Evolutionary conservation across 805 yeast species (phyloP), one percentile per base, ranked within the genome.

Genomic region (Isabelozyma gotoi): DNA sequence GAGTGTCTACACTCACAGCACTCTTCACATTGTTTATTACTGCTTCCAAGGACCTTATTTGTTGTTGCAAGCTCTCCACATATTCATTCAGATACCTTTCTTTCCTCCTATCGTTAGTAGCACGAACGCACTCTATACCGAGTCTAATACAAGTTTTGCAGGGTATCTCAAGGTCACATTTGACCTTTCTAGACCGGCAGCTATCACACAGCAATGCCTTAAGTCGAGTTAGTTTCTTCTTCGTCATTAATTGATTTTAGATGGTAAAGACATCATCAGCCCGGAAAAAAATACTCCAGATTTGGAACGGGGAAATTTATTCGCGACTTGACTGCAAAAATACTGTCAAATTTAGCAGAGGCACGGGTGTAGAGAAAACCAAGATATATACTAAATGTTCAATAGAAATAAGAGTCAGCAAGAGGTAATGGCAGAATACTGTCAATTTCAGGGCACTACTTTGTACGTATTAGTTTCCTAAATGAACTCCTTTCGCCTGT

Each of bases 11-110:
- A 33, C 14, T 33, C 14, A 33, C 35, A 16, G 35, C 35, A 3
- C 17, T 15, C n/a, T 14, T 5, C 16, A 18, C 38, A 11, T 35
- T 35, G 7, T 15, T 19, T n/a, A 35, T 19, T 10, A 35, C 19
- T 10, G 7, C 16, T 35, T 35, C 38, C 38, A 68, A 47, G 16
- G 52, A 43, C 11, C 53, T 51, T 34, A 65, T 49, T 43, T 59
- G 59, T 33, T 53, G 52, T 49, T 70, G 79, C 36, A 78, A 53
- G 1, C 68, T 60, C 37, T 68, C 68, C n/a, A 78, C 82, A 50
- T 78, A 78, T 35, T 69, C 65, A 7, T 72, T 74, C 0, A 76
- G 67, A 4, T 78, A 78, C 38, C 82, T 58, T 44, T 72, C 73
- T 48, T 76, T 77, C 34, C 84, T 63, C 64, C 76, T 60, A 52